Conservation (phyloP, 257 asterid genomes). For the Scutellaria minor region DNA sequence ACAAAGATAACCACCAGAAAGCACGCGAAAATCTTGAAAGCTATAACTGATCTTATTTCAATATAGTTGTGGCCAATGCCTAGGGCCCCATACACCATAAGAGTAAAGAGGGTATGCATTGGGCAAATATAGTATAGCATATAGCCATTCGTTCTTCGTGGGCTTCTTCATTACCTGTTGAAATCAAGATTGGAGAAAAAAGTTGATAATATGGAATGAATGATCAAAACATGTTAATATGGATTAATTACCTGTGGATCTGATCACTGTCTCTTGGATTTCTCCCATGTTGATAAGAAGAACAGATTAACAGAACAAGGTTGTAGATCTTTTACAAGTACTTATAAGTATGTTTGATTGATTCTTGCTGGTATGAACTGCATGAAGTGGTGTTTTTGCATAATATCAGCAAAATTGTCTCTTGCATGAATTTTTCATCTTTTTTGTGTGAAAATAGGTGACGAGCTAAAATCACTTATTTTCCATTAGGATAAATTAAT, state of each 20-base stretch:
- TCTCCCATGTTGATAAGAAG: slow-evolving; percentile 34
- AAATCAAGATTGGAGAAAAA: too few species aligned
- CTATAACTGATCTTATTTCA: slow-evolving; percentile 84
- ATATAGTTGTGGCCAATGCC: slow-evolving; percentile 92
- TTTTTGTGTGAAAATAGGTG: too few species aligned
- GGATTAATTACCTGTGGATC: slow-evolving; percentile 16
- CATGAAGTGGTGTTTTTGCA: too few species aligned
- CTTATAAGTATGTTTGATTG: too few species aligned
- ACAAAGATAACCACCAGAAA: slow-evolving; percentile 82
- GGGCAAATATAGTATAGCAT: slow-evolving; percentile 97
- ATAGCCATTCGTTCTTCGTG: slow-evolving; percentile 17
- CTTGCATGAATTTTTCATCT: too few species aligned
- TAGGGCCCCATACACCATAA: slow-evolving; percentile 98
- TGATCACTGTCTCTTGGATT: slow-evolving; percentile 11
- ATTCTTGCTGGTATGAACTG: too few species aligned
- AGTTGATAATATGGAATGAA: neutral
- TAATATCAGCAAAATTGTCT: too few species aligned
- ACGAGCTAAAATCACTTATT: too few species aligned
- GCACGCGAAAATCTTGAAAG: slow-evolving; percentile 69
- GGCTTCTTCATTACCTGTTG: slow-evolving; percentile 33
- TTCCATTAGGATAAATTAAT: too few species aligned
- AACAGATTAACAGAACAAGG: too few species aligned
- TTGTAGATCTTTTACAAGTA: neutral
- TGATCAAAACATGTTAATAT: neutral
- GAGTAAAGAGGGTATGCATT: slow-evolving; percentile 96